Conservation (phyloP, 495 filamentous ascomycete species). For the Trichoderma parareesei region DNA sequence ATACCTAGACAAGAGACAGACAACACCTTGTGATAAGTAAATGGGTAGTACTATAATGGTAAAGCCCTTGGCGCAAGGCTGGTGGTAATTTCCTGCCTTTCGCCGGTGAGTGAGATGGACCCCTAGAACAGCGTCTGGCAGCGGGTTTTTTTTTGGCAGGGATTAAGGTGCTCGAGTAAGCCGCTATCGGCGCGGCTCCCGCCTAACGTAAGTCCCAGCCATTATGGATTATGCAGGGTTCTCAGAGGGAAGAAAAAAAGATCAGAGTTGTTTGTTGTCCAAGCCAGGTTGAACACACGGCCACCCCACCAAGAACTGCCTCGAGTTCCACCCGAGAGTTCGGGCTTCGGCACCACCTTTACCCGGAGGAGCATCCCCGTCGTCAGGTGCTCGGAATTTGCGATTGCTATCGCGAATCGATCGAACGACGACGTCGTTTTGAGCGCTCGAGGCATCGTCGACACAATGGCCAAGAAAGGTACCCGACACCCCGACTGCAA, state of each 20-base stretch:
- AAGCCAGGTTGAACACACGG: neutral
- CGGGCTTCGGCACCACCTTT: neutral
- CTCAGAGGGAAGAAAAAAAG: no score
- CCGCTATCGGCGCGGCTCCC: conserved; percentile 5
- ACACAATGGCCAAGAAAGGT: conserved; percentile 51
- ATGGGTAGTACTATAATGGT: no score
- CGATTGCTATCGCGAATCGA: neutral
- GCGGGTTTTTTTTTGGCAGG: neutral
- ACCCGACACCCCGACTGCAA: neutral
- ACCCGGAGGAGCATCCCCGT: neutral
- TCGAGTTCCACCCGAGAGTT: neutral
- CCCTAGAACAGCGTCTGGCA: neutral
- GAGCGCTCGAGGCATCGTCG: neutral
- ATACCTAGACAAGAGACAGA: neutral
- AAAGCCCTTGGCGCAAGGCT: neutral
- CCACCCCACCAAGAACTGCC: neutral
- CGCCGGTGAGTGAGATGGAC: neutral
- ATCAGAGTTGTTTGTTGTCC: no score
- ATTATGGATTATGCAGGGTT: no score
- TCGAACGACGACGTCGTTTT: conserved; percentile 6
- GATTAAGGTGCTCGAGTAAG: neutral
- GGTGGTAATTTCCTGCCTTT: neutral
- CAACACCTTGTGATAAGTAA: neutral
- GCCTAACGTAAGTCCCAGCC: neutral
- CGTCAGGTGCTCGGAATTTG: neutral